Evolutionary conservation across 352 stramenopile species (phyloP).

Genomic region (Globisporangium yorkense): DNA sequence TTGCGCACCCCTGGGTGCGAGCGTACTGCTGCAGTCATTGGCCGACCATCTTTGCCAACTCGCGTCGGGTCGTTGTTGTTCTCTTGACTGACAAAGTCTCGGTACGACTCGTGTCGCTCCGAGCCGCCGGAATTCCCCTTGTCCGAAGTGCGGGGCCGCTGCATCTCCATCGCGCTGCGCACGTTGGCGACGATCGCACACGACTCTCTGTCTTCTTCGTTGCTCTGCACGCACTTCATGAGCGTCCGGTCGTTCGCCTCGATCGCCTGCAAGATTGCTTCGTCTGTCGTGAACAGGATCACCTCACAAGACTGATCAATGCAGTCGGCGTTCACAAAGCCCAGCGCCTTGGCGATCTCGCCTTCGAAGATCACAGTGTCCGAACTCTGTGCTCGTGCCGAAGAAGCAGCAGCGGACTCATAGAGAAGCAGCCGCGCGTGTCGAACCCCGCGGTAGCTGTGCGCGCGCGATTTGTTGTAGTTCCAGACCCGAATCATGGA

Average conservation of each 20-base stretch:
- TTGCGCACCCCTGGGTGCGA: constrained; percentile 15
- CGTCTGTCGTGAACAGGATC: constrained; percentile 83
- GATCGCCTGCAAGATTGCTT: constrained; percentile 55
- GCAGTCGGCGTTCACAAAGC: constrained; percentile 39
- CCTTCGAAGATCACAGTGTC: constrained; percentile 74
- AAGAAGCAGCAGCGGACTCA: background rate
- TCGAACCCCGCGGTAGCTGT: constrained; percentile 67
- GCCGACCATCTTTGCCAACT: constrained; percentile 21
- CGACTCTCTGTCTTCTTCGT: constrained; percentile 49
- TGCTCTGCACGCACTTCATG: constrained; percentile 15
- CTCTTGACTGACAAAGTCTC: constrained; percentile 6
- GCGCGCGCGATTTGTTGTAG: constrained; percentile 89
- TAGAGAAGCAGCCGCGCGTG: constrained; percentile 56
- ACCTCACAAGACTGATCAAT: constrained; percentile 70
- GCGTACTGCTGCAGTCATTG: constrained; percentile 38
- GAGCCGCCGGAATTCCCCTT: constrained; percentile 4
- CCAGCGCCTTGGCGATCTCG: constrained; percentile 72
- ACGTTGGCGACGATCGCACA: constrained; percentile 26
- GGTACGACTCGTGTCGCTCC: constrained; percentile 9
- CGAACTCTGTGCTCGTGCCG: background rate
- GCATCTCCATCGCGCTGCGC: constrained; percentile 35
- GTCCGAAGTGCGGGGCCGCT: constrained; percentile 53
- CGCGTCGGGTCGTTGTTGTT: constrained; percentile 6
- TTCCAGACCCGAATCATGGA: constrained; percentile 91
- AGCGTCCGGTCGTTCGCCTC: constrained; percentile 52